These are phyloP conservation scores for Penicilliopsis zonata DNA, from an alignment of 495 filamentous ascomycete species.

Conservation along the genomic window DNA sequence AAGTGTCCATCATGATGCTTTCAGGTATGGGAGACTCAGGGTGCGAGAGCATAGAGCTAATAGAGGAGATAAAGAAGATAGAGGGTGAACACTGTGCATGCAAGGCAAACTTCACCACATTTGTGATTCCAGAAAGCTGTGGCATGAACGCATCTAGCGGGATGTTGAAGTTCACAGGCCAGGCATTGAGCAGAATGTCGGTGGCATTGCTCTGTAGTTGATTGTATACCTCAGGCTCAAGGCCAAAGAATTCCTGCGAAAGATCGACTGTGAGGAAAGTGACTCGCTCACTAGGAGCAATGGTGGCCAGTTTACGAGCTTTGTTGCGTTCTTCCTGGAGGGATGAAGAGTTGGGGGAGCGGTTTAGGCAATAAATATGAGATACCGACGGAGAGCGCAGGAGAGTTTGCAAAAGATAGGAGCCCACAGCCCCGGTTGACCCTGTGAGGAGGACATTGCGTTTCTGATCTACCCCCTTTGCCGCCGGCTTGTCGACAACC, in stretches of 20 bases:
- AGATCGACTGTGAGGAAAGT: constrained; percentile 9
- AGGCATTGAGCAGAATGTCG: constrained; percentile 21
- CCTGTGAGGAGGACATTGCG: constrained; percentile 16
- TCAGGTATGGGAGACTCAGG: constrained; percentile 4
- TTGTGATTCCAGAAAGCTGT: constrained; percentile 9
- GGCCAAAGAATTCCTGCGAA: constrained; percentile 10
- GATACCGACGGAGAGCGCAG: constrained; percentile 6
- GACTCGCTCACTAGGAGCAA: no score
- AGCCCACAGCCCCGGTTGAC: constrained; percentile 20
- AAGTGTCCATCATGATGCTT: constrained; percentile 3
- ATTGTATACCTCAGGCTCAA: constrained; percentile 9
- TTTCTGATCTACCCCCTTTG: no score
- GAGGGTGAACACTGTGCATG: constrained; percentile 6
- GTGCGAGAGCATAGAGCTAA: constrained; percentile 1
- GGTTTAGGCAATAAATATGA: constrained; percentile 13
- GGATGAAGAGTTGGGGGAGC: constrained; percentile 17
- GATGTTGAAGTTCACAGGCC: constrained; percentile 26
- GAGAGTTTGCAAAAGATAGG: constrained; percentile 12
- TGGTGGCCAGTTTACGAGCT: constrained; percentile 1
- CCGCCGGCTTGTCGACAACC: background rate
- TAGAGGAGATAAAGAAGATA: constrained; percentile 7
- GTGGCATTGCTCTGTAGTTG: background rate
- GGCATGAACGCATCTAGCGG: constrained; percentile 16
- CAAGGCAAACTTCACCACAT: constrained; percentile 12
- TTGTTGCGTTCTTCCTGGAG: constrained; percentile 1